Evolutionary conservation across 2,329 filamentous ascomycete genomes (phyloP).

Genomic region (Fusarium annulatum): DNA sequence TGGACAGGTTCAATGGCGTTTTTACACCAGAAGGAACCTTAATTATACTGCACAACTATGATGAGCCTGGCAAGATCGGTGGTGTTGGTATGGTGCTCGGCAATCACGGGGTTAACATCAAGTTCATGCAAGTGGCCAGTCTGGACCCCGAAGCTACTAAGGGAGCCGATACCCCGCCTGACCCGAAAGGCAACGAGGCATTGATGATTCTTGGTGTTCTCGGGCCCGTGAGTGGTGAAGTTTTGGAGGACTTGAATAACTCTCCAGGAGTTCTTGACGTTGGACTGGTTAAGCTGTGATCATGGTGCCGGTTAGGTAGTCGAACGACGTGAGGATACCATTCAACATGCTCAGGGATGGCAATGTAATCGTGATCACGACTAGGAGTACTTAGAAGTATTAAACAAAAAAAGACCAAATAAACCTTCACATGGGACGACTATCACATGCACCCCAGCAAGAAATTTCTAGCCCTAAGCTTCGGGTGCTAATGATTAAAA

Average conservation of each 20-base stretch:
- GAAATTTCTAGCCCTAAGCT: background rate
- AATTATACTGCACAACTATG: slow-evolving; percentile 84
- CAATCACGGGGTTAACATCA: slow-evolving; percentile 78
- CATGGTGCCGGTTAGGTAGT: background rate
- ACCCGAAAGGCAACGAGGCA: slow-evolving; percentile 68
- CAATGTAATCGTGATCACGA: background rate
- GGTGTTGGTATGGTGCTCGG: slow-evolving; percentile 79
- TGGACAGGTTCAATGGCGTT: slow-evolving; percentile 78
- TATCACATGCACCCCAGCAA: background rate
- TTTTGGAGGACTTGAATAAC: slow-evolving; percentile 60
- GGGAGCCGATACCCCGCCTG: slow-evolving; percentile 38
- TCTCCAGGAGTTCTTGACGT: slow-evolving; percentile 67
- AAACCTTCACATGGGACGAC: background rate
- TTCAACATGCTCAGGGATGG: background rate
- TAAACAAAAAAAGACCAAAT: background rate
- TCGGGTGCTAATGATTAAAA: no score
- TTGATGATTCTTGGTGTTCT: slow-evolving; percentile 85
- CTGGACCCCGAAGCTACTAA: slow-evolving; percentile 52
- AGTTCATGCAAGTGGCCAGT: slow-evolving; percentile 79
- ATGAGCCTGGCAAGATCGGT: slow-evolving; percentile 85
- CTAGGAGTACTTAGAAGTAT: background rate
- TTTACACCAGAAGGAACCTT: slow-evolving; percentile 80
- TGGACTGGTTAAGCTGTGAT: slow-evolving; percentile 60
- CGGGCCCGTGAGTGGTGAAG: slow-evolving; percentile 68
- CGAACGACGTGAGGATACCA: background rate